Evolutionary conservation across 495 filamentous ascomycete species (phyloP).

Genomic region (Penicillium daleae): DNA sequence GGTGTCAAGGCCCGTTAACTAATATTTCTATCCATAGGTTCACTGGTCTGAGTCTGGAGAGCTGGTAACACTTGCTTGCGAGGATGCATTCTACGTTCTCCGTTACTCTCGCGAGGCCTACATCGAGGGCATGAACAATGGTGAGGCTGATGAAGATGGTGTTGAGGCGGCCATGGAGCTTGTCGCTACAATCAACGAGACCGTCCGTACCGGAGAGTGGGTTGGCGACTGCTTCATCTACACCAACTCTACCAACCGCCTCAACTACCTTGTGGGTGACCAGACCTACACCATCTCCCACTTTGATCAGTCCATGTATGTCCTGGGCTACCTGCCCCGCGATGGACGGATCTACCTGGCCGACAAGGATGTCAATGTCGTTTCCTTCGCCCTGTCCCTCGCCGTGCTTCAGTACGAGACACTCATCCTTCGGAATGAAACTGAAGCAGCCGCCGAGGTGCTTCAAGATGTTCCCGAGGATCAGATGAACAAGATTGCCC

Average conservation of each 20-base stretch:
- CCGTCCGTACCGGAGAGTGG: slow-evolving; percentile 94
- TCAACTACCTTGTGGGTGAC: slow-evolving; percentile 98
- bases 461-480: slow-evolving; percentile 81
- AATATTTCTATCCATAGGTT: slow-evolving; percentile 58
- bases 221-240: slow-evolving; percentile 99
- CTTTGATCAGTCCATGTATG: slow-evolving; percentile 93
- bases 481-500: slow-evolving; percentile 95
- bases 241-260: slow-evolving; percentile 92
- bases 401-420: slow-evolving; percentile 98
- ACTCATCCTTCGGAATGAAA: slow-evolving; percentile 89
- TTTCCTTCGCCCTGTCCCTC: slow-evolving; percentile 88
- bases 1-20: slow-evolving; percentile 15
- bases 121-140: slow-evolving; percentile 75
- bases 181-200: slow-evolving; percentile 92
- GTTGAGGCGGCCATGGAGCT: slow-evolving; percentile 97
- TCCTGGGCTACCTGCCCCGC: slow-evolving; percentile 91
- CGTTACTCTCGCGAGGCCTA: slow-evolving; percentile 90
- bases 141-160: slow-evolving; percentile 88
- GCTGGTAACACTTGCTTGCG: slow-evolving; percentile 88
- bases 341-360: slow-evolving; percentile 91
- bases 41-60: slow-evolving; percentile 98
- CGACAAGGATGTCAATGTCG: slow-evolving; percentile 91
- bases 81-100: slow-evolving; percentile 94
- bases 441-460: slow-evolving; percentile 87
- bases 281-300: slow-evolving; percentile 98